phyloP scores from a whole-genome alignment of 108 stramenopile genomes.

The Skeletonema tropicum region DNA sequence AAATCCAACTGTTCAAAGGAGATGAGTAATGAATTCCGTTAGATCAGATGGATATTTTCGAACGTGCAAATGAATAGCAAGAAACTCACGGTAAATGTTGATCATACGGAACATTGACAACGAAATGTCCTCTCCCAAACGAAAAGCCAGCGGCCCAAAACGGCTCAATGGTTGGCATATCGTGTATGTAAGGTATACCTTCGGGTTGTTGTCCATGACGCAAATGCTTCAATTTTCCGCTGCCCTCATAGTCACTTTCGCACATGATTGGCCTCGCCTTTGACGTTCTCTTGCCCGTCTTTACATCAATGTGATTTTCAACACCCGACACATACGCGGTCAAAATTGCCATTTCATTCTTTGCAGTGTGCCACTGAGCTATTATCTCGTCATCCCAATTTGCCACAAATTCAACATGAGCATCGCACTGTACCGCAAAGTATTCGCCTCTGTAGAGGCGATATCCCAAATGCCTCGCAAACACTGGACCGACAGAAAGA shows the following conservation, averaged over 20 bases:
- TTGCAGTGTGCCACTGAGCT: conserved; percentile 72
- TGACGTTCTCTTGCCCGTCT: conserved; percentile 57
- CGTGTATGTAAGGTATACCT: conserved; percentile 56
- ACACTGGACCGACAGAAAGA: conserved; percentile 85
- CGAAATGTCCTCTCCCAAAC: conserved; percentile 88
- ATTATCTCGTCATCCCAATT: conserved; percentile 90
- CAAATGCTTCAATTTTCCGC: conserved; percentile 55
- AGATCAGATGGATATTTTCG: not conserved
- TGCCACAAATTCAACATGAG: conserved; percentile 88
- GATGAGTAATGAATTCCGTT: not conserved
- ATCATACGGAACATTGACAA: conserved; percentile 90
- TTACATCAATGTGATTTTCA: conserved; percentile 61
- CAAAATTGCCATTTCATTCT: conserved; percentile 92
- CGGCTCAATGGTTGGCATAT: conserved; percentile 78
- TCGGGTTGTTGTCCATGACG: conserved; percentile 90
- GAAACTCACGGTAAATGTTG: conserved; percentile 66
- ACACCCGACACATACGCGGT: conserved; percentile 83
- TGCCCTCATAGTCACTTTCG: conserved; percentile 60
- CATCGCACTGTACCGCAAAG: conserved; percentile 95
- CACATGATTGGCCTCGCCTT: conserved; percentile 83
- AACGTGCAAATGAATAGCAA: conserved; percentile 42
- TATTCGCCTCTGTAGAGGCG: conserved; percentile 92
- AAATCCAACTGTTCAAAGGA: conserved; percentile 46
- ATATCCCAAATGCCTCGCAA: conserved; percentile 87
- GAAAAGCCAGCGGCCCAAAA: conserved; percentile 96